A percentile compares a stretch with the other conserved stretches of the same genome.
phyloP scores from a whole-genome alignment of 441 rosid genomes.

The Capsella rubella region DNA sequence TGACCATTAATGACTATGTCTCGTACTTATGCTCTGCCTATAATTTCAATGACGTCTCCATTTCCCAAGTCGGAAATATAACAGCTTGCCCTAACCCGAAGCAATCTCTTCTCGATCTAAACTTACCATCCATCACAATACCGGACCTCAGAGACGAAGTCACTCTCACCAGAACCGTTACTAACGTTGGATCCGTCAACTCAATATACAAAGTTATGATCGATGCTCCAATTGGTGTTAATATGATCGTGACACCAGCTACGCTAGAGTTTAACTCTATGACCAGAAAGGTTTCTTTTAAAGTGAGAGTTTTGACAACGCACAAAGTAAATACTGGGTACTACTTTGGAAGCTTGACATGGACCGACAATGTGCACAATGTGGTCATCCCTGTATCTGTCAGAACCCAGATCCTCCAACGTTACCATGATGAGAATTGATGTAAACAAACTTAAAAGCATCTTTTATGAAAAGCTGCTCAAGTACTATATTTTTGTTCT shows the following conservation, averaged over 20 bases:
- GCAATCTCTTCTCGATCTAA: slow-evolving; percentile 43
- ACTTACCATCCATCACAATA: slow-evolving; percentile 63
- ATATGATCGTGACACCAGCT: slow-evolving; percentile 53
- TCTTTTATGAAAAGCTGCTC: background rate
- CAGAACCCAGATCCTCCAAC: slow-evolving; percentile 31
- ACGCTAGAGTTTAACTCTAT: slow-evolving; percentile 47
- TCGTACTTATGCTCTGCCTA: slow-evolving; percentile 59
- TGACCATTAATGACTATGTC: slow-evolving; percentile 48
- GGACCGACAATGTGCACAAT: slow-evolving; percentile 54
- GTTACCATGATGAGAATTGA: slow-evolving; percentile 39
- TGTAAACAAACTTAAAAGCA: background rate
- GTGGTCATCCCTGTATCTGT: slow-evolving; percentile 55
- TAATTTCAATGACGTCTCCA: slow-evolving; percentile 55
- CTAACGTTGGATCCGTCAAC: slow-evolving; percentile 58
- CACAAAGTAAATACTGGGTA: slow-evolving; percentile 44
- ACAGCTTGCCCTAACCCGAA: slow-evolving; percentile 22
- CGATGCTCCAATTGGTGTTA: slow-evolving; percentile 51
- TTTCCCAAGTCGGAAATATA: slow-evolving; percentile 10
- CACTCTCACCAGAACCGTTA: slow-evolving; percentile 58
- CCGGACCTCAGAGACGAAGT: slow-evolving; percentile 55
- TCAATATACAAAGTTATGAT: slow-evolving; percentile 54
- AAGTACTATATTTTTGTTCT: slow-evolving; percentile 13
- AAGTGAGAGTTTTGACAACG: slow-evolving; percentile 40
- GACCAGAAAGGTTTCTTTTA: slow-evolving; percentile 41
- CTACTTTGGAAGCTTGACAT: slow-evolving; percentile 64